phyloP scores from a whole-genome alignment of 2,329 filamentous ascomycete genomes.

The Botryotinia convoluta region DNA sequence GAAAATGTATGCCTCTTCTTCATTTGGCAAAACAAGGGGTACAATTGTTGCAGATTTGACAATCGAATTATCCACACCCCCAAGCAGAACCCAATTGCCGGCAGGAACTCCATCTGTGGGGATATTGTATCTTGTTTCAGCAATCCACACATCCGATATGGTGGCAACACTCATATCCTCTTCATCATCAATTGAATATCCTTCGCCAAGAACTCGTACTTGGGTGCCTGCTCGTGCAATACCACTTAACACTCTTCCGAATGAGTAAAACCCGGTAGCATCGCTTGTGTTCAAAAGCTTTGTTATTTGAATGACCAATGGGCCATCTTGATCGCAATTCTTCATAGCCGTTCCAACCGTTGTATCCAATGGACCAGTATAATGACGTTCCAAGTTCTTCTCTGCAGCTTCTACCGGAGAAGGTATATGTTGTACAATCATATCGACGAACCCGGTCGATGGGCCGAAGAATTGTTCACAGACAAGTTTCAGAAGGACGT shows the following conservation, averaged over 20 bases:
- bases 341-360: conserved; percentile 78
- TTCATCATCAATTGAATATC: conserved; percentile 94
- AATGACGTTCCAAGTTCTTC: conserved; percentile 78
- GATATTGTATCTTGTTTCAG: conserved; percentile 90
- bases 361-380: conserved; percentile 84
- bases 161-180: conserved; percentile 93
- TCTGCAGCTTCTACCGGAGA: conserved; percentile 78
- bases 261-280: conserved; percentile 85
- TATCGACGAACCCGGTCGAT: conserved; percentile 88
- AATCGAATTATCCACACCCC: conserved; percentile 94
- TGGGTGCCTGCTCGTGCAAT: conserved; percentile 78
- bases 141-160: conserved; percentile 83
- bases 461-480: conserved; percentile 95
- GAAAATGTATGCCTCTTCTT: conserved; percentile 95
- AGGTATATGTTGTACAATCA: conserved; percentile 86
- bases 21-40: conserved; percentile 72
- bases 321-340: conserved; percentile 82
- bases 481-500: conserved; percentile 80
- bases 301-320: conserved; percentile 85
- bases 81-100: conserved; percentile 88
- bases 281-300: conserved; percentile 91
- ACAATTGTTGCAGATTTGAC: conserved; percentile 95
- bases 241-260: conserved; percentile 90
- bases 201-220: conserved; percentile 89
- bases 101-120: conserved; percentile 88